Percentiles rank a stretch among this genome's conserved stretches.
Evolutionary conservation across 495 filamentous ascomycete genomes (phyloP).

Genomic region (Cercophora samala): DNA sequence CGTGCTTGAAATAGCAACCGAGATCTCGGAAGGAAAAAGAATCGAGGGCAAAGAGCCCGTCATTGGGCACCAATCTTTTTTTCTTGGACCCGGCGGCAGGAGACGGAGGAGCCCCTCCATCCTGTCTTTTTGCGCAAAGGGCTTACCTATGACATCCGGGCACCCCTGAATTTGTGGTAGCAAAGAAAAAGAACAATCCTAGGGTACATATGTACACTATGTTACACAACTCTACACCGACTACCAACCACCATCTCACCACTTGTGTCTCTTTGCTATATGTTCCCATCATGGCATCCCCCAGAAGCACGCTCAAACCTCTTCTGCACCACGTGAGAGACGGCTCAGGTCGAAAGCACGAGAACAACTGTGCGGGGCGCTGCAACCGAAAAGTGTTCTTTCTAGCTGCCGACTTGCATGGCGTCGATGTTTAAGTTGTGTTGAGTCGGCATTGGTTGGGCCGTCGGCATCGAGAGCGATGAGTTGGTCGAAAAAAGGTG

Average conservation of each 20-base stretch:
- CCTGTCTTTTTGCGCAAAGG: background rate
- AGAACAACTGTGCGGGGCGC: slow-evolving; percentile 1
- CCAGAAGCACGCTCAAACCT: background rate
- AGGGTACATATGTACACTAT: no score
- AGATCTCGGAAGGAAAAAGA: slow-evolving; percentile 2
- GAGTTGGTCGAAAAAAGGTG: background rate
- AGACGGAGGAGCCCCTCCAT: no score
- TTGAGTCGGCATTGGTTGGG: background rate
- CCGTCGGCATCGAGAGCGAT: background rate
- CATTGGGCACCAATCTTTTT: background rate
- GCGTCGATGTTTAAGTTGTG: background rate
- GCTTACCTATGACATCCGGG: background rate
- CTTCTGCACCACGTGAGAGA: background rate
- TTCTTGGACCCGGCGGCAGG: background rate
- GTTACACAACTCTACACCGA: background rate
- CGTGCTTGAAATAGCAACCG: background rate
- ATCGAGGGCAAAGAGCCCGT: background rate
- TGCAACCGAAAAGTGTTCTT: slow-evolving; percentile 3
- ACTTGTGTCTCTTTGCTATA: background rate
- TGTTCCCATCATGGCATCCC: background rate
- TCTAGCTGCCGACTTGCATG: background rate
- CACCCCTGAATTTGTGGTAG: background rate
- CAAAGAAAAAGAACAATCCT: background rate
- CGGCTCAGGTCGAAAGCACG: background rate
- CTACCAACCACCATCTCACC: background rate